Evolutionary conservation across 192 early-diverging fungal species (phyloP).

Genomic region (Jimgerdemannia flammicorona): DNA sequence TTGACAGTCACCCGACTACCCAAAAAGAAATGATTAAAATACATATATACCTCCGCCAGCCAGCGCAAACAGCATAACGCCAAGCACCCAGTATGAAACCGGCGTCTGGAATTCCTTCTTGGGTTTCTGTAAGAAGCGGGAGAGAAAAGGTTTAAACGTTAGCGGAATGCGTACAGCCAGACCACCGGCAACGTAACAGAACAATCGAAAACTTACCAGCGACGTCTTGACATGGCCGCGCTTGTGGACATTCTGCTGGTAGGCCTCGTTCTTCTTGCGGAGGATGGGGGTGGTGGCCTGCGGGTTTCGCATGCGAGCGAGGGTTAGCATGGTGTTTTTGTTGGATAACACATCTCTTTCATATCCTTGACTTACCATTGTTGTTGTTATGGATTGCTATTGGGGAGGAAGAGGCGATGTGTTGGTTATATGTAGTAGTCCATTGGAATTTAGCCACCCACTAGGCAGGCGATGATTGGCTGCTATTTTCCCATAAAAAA

Average conservation of each 20-base stretch:
- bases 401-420: too few relatives aligned
- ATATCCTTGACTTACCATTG: too few relatives aligned
- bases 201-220: constrained; percentile 19
- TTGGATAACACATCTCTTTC: too few relatives aligned
- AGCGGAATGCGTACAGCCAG: not conserved
- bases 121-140: constrained; percentile 15
- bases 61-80: constrained; percentile 1
- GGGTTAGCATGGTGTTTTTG: too few relatives aligned
- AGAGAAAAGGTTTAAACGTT: constrained; percentile 3
- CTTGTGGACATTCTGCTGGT: constrained; percentile 30
- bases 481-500: too few relatives aligned
- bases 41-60: constrained; percentile 11
- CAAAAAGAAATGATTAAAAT: not conserved
- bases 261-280: constrained; percentile 30
- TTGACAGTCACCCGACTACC: not conserved
- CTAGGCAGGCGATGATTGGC: too few relatives aligned
- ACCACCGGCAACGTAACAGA: not conserved
- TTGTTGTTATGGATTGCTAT: too few relatives aligned
- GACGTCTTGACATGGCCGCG: constrained; percentile 29
- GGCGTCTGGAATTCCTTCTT: constrained; percentile 9
- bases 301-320: too few relatives aligned
- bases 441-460: too few relatives aligned
- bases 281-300: constrained; percentile 26
- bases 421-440: too few relatives aligned
- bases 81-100: constrained; percentile 19